Conservation (phyloP, 2,329 filamentous ascomycete species). For the Diplodia scrobiculata region DNA sequence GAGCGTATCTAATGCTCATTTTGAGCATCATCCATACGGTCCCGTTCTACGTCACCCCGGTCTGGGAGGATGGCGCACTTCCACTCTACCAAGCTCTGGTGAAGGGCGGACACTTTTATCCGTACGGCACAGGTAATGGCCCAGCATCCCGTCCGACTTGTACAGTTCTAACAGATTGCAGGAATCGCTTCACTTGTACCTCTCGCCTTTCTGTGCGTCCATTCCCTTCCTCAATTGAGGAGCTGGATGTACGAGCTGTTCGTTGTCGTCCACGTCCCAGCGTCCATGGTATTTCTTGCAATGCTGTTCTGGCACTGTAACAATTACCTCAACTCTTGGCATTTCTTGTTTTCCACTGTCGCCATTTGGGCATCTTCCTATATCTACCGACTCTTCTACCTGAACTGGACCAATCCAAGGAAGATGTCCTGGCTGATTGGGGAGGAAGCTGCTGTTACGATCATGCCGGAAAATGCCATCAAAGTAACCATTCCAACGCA, state of each 20-base stretch:
- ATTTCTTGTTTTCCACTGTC: constrained; percentile 79
- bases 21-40: constrained; percentile 81
- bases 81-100: constrained; percentile 71
- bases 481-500: constrained; percentile 94
- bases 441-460: constrained; percentile 84
- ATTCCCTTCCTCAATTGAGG: constrained; percentile 77
- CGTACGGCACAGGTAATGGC: constrained; percentile 76
- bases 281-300: constrained; percentile 76
- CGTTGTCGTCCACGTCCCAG: constrained; percentile 77
- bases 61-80: constrained; percentile 78
- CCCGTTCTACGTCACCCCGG: constrained; percentile 85
- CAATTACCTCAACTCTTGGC: constrained; percentile 88
- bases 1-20: constrained; percentile 81
- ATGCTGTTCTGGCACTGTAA: constrained; percentile 95
- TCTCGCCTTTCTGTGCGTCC: constrained; percentile 77
- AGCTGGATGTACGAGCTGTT: constrained; percentile 83
- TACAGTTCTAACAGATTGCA: constrained; percentile 33
- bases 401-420: constrained; percentile 87
- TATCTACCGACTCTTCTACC: constrained; percentile 72
- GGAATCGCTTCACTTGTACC: constrained; percentile 73
- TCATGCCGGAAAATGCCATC: constrained; percentile 91
- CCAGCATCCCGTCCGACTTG: constrained; percentile 42
- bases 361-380: constrained; percentile 79
- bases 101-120: constrained; percentile 64
- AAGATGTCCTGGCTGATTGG: constrained; percentile 80